phyloP scores from a whole-genome alignment of 2,329 filamentous ascomycete species.

The Diplodia mutila region DNA sequence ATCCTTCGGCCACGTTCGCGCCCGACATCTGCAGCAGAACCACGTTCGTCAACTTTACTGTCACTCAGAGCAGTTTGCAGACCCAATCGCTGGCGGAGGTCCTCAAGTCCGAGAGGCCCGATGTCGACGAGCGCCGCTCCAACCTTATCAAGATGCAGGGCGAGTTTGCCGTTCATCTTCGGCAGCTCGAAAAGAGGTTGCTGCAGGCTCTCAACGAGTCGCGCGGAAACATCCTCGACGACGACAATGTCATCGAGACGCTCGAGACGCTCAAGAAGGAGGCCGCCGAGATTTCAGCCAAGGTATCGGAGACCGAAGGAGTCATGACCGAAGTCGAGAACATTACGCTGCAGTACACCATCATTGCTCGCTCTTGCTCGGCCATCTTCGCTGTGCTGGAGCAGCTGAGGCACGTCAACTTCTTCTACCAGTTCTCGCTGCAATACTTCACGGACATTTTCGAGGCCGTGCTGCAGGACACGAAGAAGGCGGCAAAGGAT shows the following conservation, averaged over 20 bases:
- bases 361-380: slow-evolving; percentile 93
- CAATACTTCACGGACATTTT: slow-evolving; percentile 99
- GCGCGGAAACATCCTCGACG: slow-evolving; percentile 95
- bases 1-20: slow-evolving; percentile 93
- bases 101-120: slow-evolving; percentile 93
- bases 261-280: slow-evolving; percentile 98
- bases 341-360: slow-evolving; percentile 91
- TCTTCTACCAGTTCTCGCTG: slow-evolving; percentile 99
- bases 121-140: slow-evolving; percentile 93
- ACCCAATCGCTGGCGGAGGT: slow-evolving; percentile 98
- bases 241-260: slow-evolving; percentile 97
- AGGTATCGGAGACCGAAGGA: slow-evolving; percentile 95
- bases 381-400: slow-evolving; percentile 96
- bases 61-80: slow-evolving; percentile 97
- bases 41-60: slow-evolving; percentile 99
- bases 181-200: slow-evolving; percentile 90
- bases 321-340: slow-evolving; percentile 98
- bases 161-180: slow-evolving; percentile 97
- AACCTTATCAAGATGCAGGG: slow-evolving; percentile 99
- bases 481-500: slow-evolving; percentile 71
- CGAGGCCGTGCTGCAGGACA: slow-evolving; percentile 82
- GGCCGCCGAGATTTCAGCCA: slow-evolving; percentile 90
- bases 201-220: slow-evolving; percentile 96
- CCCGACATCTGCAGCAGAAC: slow-evolving; percentile 98
- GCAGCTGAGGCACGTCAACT: slow-evolving; percentile 96